A percentile compares a stretch with the other conserved stretches of the same genome.
phyloP scores from a whole-genome alignment of 2,329 filamentous ascomycete species.

The Talaromyces piceae region DNA sequence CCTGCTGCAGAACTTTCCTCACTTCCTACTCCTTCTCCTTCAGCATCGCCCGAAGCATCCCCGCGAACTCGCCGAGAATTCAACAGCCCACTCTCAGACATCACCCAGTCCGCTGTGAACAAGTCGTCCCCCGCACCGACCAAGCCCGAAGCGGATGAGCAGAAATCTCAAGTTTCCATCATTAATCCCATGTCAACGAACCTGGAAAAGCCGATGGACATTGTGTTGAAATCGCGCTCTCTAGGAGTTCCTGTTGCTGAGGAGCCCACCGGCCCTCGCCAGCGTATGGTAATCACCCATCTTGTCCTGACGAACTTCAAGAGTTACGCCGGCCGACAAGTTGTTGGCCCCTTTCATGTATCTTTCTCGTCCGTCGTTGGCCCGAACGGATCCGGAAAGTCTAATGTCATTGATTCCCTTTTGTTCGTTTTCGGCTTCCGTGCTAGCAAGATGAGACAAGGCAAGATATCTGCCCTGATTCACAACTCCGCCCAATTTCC shows the following conservation, averaged over 20 bases:
- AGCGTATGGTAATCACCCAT: slow-evolving; percentile 87
- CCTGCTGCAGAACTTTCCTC: slow-evolving; percentile 32
- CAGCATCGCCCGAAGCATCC: slow-evolving; percentile 51
- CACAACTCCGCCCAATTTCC: slow-evolving; percentile 89
- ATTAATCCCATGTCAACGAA: slow-evolving; percentile 69
- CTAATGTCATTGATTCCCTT: slow-evolving; percentile 95
- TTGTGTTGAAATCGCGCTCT: slow-evolving; percentile 77
- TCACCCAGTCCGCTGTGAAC: slow-evolving; percentile 62
- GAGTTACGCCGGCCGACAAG: slow-evolving; percentile 90
- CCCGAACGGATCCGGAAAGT: slow-evolving; percentile 96
- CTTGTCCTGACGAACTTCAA: slow-evolving; percentile 96
- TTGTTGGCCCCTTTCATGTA: slow-evolving; percentile 92
- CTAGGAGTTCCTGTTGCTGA: slow-evolving; percentile 57
- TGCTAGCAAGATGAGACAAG: slow-evolving; percentile 98
- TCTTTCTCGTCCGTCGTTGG: slow-evolving; percentile 98
- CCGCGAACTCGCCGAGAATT: slow-evolving; percentile 22
- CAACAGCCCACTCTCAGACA: slow-evolving; percentile 57
- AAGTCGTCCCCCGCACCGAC: slow-evolving; percentile 37
- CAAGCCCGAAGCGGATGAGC: slow-evolving; percentile 35
- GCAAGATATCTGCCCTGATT: slow-evolving; percentile 94
- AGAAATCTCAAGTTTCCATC: slow-evolving; percentile 48
- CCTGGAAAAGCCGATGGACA: slow-evolving; percentile 86
- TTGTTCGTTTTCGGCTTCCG: slow-evolving; percentile 99
- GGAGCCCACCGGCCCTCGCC: slow-evolving; percentile 68
- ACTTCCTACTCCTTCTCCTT: slow-evolving; percentile 44